These are phyloP conservation scores for Helicocarpus griseus DNA, from an alignment of 2,329 filamentous ascomycete species.

Conservation along the genomic window DNA sequence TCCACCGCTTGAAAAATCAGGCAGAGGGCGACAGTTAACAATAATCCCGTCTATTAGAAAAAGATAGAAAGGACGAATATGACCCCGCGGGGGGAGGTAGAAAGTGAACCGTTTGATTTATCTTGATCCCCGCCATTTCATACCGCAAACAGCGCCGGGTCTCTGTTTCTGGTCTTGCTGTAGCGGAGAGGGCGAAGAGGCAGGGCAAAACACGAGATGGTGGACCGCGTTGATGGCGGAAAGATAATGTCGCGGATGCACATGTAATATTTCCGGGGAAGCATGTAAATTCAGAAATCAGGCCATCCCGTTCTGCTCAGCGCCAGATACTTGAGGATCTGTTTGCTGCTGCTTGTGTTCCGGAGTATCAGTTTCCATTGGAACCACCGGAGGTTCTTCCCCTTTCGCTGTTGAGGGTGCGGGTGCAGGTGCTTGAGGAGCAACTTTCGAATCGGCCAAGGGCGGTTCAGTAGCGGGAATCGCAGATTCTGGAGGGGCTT, in stretches of 20 bases:
- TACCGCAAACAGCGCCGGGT: too few species aligned
- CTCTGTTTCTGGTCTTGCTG: too few species aligned
- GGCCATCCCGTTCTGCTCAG: constrained; percentile 3
- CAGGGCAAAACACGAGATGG: too few species aligned
- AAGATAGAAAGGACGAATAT: too few species aligned
- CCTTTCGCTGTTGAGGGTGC: not conserved
- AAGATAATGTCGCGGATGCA: not conserved
- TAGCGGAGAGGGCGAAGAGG: too few species aligned
- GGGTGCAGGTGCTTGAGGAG: not conserved
- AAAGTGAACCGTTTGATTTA: too few species aligned
- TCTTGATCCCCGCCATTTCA: too few species aligned
- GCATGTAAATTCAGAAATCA: not conserved
- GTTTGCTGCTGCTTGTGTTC: not conserved
- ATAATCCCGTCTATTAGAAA: too few species aligned
- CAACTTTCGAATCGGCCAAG: not conserved
- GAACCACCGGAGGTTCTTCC: not conserved
- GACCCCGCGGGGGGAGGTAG: too few species aligned
- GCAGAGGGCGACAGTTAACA: too few species aligned
- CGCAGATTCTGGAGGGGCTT: not conserved
- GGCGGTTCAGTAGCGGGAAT: not conserved
- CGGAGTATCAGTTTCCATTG: not conserved
- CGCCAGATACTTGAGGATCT: not conserved
- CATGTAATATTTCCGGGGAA: too few species aligned
- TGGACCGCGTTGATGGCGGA: not conserved
- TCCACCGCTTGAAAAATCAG: too few species aligned